Evolutionary conservation across 1,284 basidiomycete genomes (phyloP), one percentile per base, ranked within the genome.

Genomic region (Cystobasidium slooffiae): DNA sequence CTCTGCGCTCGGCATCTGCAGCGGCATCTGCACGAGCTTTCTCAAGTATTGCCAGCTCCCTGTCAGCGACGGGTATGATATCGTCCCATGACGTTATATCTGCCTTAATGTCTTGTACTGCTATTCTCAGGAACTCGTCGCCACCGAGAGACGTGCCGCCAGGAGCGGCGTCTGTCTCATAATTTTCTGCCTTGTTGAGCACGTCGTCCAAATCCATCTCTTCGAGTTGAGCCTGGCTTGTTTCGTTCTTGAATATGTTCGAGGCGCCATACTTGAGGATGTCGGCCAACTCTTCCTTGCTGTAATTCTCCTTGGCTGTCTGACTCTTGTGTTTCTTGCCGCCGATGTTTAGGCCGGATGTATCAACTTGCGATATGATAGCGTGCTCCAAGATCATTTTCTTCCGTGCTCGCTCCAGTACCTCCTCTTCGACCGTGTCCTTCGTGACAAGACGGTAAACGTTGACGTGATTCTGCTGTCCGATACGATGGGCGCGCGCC

Each of bases 311-410:
- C n/a, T 74, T 3, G 92, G 88, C 79, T 91, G 88, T 84, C 31
- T 88, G 83, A 68, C 93, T 91, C 81, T 92, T 92, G 75, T 31
- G 31, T 31, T 85, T 80, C 75, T 85, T 84, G 51, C 75, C 65
- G 78, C 92, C 91, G 77, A 99, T 89, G 84, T 98, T 94, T 61
- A 93, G 93, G 78, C 97, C 97, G 47, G 94, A 95, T 41, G 97
- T 99, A 84, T 99, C 97, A 90, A 99, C 97, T 84, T 99, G 96
- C 84, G 97, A 96, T 86, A 99, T 98, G 85, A 99, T 98, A 66
- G 96, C 97, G 85, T 99, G 98, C 83, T 99, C 97, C 78, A 99
- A 86, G 70, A 99, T 94, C 96, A 99, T 99, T 86, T 99, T 99
- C 85, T 95, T 92, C 87, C 97, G 96, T 20, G 97, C 97, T 55